Evolutionary conservation across 768 basidiomycete species (phyloP).

Genomic region (Boletus speciosus): DNA sequence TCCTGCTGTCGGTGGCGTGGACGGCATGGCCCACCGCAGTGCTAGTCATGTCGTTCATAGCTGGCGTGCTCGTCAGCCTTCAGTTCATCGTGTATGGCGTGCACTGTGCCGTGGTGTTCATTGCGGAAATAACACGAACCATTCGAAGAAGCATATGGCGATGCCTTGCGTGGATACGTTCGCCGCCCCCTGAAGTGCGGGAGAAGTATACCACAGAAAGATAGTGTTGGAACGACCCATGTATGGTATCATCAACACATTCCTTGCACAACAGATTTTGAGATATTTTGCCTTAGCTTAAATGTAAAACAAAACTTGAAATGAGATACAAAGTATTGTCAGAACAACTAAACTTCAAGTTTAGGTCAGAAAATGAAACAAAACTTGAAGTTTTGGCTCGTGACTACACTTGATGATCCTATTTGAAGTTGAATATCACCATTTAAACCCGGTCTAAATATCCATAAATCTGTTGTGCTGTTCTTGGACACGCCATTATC

Average conservation of each 20-base stretch:
- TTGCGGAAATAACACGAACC: conserved; percentile 4
- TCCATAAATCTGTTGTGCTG: too few relatives aligned
- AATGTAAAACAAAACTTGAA: too few relatives aligned
- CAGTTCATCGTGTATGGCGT: conserved; percentile 64
- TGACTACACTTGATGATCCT: too few relatives aligned
- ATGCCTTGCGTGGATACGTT: conserved; percentile 12
- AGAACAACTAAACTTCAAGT: too few relatives aligned
- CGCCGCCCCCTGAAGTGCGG: conserved; percentile 2
- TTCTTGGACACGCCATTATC: neutral
- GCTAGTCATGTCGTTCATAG: conserved; percentile 51
- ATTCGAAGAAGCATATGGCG: conserved; percentile 12
- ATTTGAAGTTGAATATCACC: too few relatives aligned
- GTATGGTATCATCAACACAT: neutral
- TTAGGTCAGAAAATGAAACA: too few relatives aligned
- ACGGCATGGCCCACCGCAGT: conserved; percentile 62
- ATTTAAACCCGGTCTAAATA: too few relatives aligned
- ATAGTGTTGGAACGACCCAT: neutral
- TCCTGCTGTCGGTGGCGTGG: conserved; percentile 61
- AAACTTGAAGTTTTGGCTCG: too few relatives aligned
- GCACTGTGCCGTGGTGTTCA: conserved; percentile 20
- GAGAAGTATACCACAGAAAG: conserved; percentile 7
- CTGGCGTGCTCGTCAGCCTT: conserved; percentile 57
- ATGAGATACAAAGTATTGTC: too few relatives aligned
- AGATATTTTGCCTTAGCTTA: too few relatives aligned
- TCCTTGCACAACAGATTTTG: neutral